phyloP scores from a whole-genome alignment of 768 basidiomycete species.

The Tubosaeta sp. region DNA sequence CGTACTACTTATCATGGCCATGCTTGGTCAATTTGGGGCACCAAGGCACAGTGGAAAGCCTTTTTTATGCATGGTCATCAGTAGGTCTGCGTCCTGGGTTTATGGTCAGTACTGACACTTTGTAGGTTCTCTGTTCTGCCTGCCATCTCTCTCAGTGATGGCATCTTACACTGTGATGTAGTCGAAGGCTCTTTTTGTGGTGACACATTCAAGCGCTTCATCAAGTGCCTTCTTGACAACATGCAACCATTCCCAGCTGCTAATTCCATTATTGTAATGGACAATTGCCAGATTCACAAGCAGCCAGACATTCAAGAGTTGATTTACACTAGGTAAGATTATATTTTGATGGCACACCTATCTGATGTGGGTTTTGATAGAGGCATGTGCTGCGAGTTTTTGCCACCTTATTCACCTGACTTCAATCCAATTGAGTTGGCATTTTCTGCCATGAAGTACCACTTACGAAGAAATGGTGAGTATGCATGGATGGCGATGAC shows the following conservation, averaged over 20 bases:
- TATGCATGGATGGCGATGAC: too few species aligned
- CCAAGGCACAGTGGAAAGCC: neutral
- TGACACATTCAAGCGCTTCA: neutral
- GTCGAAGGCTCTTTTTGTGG: neutral
- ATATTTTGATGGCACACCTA: too few species aligned
- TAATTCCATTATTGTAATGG: slow-evolving; percentile 3
- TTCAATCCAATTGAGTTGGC: too few species aligned
- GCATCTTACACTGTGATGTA: slow-evolving; percentile 2
- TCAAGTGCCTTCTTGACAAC: neutral
- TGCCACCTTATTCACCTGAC: too few species aligned
- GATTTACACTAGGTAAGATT: too few species aligned
- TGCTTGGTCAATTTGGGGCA: neutral
- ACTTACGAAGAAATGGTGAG: too few species aligned
- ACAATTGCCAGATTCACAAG: slow-evolving; percentile 4
- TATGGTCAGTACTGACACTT: neutral
- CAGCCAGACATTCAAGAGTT: neutral
- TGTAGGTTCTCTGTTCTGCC: slow-evolving; percentile 5
- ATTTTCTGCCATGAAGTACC: too few species aligned
- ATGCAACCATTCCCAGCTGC: neutral
- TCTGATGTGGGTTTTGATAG: too few species aligned
- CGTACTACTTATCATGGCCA: neutral
- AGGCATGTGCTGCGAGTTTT: too few species aligned
- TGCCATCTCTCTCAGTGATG: neutral
- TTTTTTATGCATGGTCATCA: neutral
- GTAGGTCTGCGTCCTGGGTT: neutral